These are phyloP conservation scores for Verruconis gallopava DNA, from an alignment of 2,329 filamentous ascomycete species.

Conservation along the genomic window DNA sequence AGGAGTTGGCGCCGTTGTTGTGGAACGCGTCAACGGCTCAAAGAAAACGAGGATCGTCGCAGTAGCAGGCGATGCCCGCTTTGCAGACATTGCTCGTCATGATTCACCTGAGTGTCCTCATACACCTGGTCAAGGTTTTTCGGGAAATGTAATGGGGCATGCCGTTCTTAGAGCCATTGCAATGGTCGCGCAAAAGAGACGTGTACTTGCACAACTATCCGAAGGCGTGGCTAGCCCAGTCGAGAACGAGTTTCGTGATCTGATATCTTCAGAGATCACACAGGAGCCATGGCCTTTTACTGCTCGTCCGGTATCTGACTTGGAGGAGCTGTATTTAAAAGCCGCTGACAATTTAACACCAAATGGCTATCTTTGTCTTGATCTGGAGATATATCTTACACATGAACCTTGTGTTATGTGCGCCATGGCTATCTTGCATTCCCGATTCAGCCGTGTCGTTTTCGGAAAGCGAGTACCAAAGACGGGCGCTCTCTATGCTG, in stretches of 20 bases:
- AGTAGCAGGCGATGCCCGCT: constrained; percentile 61
- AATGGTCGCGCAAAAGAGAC: constrained; percentile 56
- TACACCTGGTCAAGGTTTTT: too few species aligned
- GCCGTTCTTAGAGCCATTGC: constrained; percentile 67
- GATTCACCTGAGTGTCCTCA: too few species aligned
- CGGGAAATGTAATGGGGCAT: constrained; percentile 63
- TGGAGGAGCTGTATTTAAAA: constrained; percentile 49
- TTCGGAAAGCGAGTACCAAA: constrained; percentile 67
- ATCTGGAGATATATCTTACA: constrained; percentile 84
- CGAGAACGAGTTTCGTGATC: too few species aligned
- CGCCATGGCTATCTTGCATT: constrained; percentile 91
- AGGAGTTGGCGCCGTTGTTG: constrained; percentile 54
- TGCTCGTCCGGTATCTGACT: constrained; percentile 52
- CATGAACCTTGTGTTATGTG: constrained; percentile 97
- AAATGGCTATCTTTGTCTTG: constrained; percentile 86
- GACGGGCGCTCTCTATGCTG: constrained; percentile 73
- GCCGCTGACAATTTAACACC: constrained; percentile 48
- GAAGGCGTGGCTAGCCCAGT: too few species aligned
- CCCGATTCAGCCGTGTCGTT: constrained; percentile 74
- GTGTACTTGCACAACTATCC: constrained; percentile 19
- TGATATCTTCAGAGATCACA: too few species aligned
- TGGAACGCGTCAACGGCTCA: constrained; percentile 42
- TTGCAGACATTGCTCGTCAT: constrained; percentile 4
- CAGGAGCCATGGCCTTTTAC: constrained; percentile 44
- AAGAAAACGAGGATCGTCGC: constrained; percentile 46